Conservation (phyloP, 2,329 filamentous ascomycete genomes). For the Alternaria sp. region DNA sequence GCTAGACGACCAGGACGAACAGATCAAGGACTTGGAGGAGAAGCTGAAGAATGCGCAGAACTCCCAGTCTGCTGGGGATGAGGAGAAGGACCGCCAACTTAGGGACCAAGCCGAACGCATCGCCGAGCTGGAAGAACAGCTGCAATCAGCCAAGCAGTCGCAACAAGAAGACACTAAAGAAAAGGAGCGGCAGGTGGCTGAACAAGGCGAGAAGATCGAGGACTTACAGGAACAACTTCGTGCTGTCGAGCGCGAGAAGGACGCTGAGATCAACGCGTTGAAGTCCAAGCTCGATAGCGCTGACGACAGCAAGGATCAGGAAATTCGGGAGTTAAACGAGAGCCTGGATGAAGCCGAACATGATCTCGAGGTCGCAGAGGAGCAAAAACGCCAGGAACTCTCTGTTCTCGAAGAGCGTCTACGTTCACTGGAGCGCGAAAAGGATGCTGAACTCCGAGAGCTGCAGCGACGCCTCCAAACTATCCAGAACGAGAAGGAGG, state of each 20-base stretch:
- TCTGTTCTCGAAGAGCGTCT: conserved; percentile 41
- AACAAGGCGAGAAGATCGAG: conserved; percentile 43
- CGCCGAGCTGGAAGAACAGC: conserved; percentile 34
- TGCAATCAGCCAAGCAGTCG: conserved; percentile 33
- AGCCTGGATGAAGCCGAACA: conserved; percentile 46
- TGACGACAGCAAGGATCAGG: conserved; percentile 50
- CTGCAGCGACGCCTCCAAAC: conserved; percentile 44
- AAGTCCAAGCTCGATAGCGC: conserved; percentile 51
- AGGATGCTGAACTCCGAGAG: conserved; percentile 46
- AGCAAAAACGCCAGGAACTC: conserved; percentile 40
- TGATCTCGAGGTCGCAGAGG: conserved; percentile 33
- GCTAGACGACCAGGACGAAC: conserved; percentile 48
- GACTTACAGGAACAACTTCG: conserved; percentile 42
- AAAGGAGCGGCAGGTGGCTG: conserved; percentile 37
- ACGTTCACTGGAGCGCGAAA: conserved; percentile 42
- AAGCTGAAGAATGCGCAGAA: conserved; percentile 41
- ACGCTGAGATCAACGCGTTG: conserved; percentile 52
- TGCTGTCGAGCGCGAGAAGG: conserved; percentile 42
- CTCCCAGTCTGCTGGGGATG: conserved; percentile 33
- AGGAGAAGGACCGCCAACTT: conserved; percentile 41
- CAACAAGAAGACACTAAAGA: conserved; percentile 31
- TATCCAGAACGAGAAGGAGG: conserved; percentile 43
- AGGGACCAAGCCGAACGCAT: conserved; percentile 39
- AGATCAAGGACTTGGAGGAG: conserved; percentile 43
- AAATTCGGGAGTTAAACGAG: conserved; percentile 58